Evolutionary conservation across 148 eudicot species (phyloP).

Genomic region (Rhododendron vialii): DNA sequence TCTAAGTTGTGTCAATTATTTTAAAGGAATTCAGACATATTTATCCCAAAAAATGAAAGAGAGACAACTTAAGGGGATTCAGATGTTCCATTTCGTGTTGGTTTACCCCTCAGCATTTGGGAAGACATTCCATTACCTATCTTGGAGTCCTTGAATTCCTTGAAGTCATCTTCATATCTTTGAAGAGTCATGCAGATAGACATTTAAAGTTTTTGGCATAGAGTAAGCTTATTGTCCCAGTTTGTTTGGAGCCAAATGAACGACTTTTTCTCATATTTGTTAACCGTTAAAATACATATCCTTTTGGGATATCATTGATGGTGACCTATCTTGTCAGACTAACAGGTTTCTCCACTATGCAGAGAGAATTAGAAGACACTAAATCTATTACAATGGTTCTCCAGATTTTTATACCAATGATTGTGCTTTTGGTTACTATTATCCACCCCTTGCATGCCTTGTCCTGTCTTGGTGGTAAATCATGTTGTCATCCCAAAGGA

Average conservation of each 20-base stretch:
- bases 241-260: neutral
- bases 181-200: neutral
- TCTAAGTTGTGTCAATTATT: neutral
- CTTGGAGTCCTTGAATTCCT: neutral
- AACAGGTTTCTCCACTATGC: neutral
- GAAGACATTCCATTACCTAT: neutral
- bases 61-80: neutral
- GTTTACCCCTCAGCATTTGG: neutral
- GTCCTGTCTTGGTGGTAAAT: neutral
- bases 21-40: neutral
- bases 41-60: neutral
- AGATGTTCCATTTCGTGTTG: neutral
- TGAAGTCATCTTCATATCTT: neutral
- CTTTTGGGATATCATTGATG: neutral
- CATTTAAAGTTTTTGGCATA: neutral
- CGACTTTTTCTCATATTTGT: neutral
- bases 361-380: neutral
- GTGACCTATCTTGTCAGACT: neutral
- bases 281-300: neutral
- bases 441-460: neutral
- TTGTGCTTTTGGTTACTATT: neutral
- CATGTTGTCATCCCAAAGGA: neutral
- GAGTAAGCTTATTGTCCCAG: neutral
- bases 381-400: neutral
- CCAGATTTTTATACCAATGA: neutral